These are phyloP conservation scores for Tetratostichococcus sp. DNA, from an alignment of 139 green algal species.

Conservation along the genomic window DNA sequence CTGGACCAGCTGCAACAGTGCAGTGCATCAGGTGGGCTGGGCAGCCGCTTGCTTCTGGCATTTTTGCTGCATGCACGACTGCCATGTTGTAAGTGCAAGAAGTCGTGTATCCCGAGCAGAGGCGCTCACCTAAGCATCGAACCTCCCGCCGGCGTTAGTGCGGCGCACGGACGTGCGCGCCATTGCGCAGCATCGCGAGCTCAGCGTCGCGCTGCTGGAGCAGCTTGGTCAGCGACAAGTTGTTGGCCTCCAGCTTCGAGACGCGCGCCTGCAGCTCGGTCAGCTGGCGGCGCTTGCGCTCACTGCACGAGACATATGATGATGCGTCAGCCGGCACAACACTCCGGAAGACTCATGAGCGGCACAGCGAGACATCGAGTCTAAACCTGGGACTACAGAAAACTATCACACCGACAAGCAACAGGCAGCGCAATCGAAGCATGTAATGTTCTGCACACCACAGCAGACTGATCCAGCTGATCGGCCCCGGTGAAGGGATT, in stretches of 20 bases:
- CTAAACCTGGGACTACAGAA: background rate
- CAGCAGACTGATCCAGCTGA: too few relatives aligned
- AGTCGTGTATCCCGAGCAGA: too few relatives aligned
- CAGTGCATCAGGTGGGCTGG: too few relatives aligned
- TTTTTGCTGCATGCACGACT: too few relatives aligned
- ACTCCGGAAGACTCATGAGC: too few relatives aligned
- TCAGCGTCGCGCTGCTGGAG: constrained; percentile 6
- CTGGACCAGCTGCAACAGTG: too few relatives aligned
- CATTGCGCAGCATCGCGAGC: background rate
- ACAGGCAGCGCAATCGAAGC: too few relatives aligned
- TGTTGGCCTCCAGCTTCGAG: constrained; percentile 24
- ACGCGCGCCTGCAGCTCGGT: constrained; percentile 15
- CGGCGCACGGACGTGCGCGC: background rate
- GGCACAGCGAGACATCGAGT: too few relatives aligned
- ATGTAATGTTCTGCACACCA: background rate
- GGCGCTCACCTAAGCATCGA: background rate
- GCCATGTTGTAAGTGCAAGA: too few relatives aligned
- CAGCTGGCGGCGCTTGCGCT: constrained; percentile 22
- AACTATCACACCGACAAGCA: background rate
- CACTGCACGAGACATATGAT: background rate
- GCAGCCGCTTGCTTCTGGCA: too few relatives aligned
- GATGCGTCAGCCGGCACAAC: too few relatives aligned
- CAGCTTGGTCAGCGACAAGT: background rate
- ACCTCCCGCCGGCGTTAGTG: background rate
- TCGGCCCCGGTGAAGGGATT: background rate